Conservation (phyloP, 495 filamentous ascomycete species). For the Penicillium arizonense region DNA sequence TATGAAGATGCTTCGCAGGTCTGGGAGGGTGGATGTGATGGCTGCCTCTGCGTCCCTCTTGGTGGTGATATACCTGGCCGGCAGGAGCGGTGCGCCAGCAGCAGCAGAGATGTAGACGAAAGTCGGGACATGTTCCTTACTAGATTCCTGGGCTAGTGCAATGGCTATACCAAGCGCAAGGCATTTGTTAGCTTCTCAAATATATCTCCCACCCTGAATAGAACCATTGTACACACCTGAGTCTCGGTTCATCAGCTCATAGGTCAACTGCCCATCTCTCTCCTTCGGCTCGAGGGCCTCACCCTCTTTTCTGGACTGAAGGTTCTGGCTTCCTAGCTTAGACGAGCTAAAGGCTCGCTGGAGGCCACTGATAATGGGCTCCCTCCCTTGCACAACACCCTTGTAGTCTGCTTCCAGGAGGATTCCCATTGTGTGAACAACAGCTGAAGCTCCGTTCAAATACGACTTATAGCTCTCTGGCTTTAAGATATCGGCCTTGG, state of each 20-base stretch:
- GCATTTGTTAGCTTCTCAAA: slow-evolving; percentile 17
- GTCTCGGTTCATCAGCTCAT: slow-evolving; percentile 98
- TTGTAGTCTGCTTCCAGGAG: slow-evolving; percentile 99
- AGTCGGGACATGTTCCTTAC: slow-evolving; percentile 55
- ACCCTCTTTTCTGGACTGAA: slow-evolving; percentile 53
- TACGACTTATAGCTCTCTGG: slow-evolving; percentile 73
- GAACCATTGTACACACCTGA: slow-evolving; percentile 46
- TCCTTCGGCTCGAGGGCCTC: slow-evolving; percentile 63
- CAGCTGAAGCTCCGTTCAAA: slow-evolving; percentile 71
- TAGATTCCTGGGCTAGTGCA: slow-evolving; percentile 79
- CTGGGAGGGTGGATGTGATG: slow-evolving; percentile 67
- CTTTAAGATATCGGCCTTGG: slow-evolving; percentile 79
- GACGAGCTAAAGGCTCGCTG: slow-evolving; percentile 70
- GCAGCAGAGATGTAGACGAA: slow-evolving; percentile 91
- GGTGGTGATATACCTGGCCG: slow-evolving; percentile 81
- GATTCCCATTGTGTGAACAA: slow-evolving; percentile 93
- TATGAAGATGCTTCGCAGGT: slow-evolving; percentile 77
- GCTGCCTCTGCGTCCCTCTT: slow-evolving; percentile 87
- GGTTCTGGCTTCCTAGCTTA: slow-evolving; percentile 66
- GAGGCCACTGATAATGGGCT: slow-evolving; percentile 72
- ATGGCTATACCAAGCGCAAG: slow-evolving; percentile 45
- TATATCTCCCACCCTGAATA: not conserved
- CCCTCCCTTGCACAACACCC: slow-evolving; percentile 77
- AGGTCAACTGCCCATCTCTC: slow-evolving; percentile 75
- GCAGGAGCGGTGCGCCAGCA: slow-evolving; percentile 78